These are phyloP conservation scores for Thraustochytrium sp. DNA, from an alignment of 352 stramenopile genomes.

Conservation along the genomic window DNA sequence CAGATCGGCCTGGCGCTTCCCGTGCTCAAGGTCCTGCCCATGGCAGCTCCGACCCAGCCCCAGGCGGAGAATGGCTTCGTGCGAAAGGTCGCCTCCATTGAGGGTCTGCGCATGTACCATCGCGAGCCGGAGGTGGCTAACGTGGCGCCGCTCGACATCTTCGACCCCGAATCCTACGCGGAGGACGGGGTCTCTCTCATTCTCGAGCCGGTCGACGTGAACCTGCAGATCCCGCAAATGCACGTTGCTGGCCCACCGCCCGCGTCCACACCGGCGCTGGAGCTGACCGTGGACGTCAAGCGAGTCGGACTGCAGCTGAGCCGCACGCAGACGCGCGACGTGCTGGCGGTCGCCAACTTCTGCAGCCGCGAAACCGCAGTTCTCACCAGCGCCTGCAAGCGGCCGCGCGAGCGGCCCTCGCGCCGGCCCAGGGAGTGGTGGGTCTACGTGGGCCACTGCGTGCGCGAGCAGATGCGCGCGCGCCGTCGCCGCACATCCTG, in stretches of 20 bases:
- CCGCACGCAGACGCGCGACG: background rate
- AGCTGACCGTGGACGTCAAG: background rate
- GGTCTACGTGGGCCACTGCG: background rate
- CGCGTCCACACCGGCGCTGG: background rate
- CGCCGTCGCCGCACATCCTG: background rate
- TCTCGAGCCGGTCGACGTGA: background rate
- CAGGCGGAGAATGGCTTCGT: background rate
- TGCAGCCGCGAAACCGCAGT: background rate
- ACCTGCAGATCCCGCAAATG: background rate
- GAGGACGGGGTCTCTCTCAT: background rate
- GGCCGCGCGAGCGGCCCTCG: background rate
- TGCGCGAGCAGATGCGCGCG: background rate
- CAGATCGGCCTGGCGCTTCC: background rate
- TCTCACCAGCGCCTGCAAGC: background rate
- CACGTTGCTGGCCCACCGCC: background rate
- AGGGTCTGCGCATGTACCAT: slow-evolving; percentile 11
- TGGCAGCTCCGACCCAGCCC: background rate
- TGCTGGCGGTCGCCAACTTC: background rate
- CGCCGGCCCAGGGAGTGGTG: background rate
- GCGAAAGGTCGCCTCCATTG: background rate
- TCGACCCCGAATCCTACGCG: background rate
- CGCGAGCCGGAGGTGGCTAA: background rate
- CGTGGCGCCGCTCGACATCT: background rate
- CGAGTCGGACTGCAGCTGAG: background rate
- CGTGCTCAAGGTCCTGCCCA: background rate